These are phyloP conservation scores for Parathielavia hyrcaniae DNA, from an alignment of 495 filamentous ascomycete species.

Conservation along the genomic window DNA sequence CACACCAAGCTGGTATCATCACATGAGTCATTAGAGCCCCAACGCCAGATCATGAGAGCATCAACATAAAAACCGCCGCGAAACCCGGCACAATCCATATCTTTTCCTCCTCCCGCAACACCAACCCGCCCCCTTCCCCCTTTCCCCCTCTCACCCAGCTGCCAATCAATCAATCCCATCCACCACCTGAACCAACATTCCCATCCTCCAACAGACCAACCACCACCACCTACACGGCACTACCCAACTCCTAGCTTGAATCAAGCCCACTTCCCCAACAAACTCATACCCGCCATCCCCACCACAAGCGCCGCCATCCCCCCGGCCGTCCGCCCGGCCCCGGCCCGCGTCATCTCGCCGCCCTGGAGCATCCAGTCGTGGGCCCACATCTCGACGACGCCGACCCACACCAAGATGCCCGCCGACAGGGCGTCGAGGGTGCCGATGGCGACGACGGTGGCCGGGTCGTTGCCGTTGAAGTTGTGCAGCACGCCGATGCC, in stretches of 20 bases:
- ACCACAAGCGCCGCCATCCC: constrained; percentile 22
- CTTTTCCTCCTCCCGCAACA: too few relatives aligned
- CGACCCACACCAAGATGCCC: constrained; percentile 55
- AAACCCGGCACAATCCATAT: too few relatives aligned
- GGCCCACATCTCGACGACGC: constrained; percentile 55
- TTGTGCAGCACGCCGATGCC: constrained; percentile 48
- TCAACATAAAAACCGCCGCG: too few relatives aligned
- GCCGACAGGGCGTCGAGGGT: constrained; percentile 53
- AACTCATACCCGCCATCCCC: constrained; percentile 30
- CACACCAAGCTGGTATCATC: too few relatives aligned
- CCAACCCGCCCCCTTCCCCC: too few relatives aligned
- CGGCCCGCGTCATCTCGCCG: constrained; percentile 25
- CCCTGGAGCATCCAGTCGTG: constrained; percentile 49
- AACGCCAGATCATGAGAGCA: background rate
- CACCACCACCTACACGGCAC: too few relatives aligned
- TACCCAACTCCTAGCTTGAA: too few relatives aligned
- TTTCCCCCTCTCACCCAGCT: too few relatives aligned
- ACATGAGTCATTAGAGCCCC: background rate
- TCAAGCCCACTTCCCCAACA: constrained; percentile 35
- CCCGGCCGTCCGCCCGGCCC: constrained; percentile 21
- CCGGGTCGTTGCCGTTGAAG: constrained; percentile 53
- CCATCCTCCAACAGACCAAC: too few relatives aligned
- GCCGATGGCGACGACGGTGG: constrained; percentile 51
- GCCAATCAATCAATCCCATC: too few relatives aligned
- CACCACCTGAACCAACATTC: too few relatives aligned